Base-by-base conservation (phyloP, 2,329 filamentous ascomycete genomes). In the Fusarium cicatricum region DNA sequence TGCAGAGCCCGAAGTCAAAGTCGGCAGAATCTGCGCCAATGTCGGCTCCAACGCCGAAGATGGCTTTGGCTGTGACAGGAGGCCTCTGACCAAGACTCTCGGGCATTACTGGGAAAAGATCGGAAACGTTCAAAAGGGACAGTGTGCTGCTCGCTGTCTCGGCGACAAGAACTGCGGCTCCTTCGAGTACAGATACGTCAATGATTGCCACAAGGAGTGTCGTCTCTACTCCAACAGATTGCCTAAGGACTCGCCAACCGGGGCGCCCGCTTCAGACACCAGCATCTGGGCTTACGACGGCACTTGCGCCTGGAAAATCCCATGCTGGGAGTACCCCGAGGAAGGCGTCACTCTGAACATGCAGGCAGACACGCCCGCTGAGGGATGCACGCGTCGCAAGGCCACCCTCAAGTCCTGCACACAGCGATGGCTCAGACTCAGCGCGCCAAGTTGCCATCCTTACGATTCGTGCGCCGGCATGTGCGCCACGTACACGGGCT, bases 1-100 rank as follows among this genome's bases (percentile, higher is more conserved):
- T 9, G 16, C 34, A 17, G 34, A 2, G 15, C 11, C 29, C 29
- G 14, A 12, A 8, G 5, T 10, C 29, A 19, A 10, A 15, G 11
- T 21, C 17, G 45, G 40, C 48, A 44, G 48, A 15, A 42, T 51
- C 33, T 51, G 39, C 6, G 40, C 48, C 40, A 51, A 51, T 17
- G 40, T 45, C 16, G 48, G 48, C 2, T 51, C 40, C 6, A 51
- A 37, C 33, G 40, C 48, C 9, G 40, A 51, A 2, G 15, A 23
- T 7, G 48, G 48, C 32, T 32, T 19, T 26, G 48, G 33, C 12
- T 51, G 48, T 9, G 40, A 41, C 19, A 44, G 12, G 33, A 31
- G 33, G 23, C 48, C 40, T 5, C 14, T 17, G 17, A 32, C 33
- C 28, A 17, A 36, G n/a, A 23, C 34, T 11, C 9, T 32, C 4